These are phyloP conservation scores for Bolboschoenus planiculmis DNA, from an alignment of 176 grass and related monocot genomes.

Conservation along the genomic window DNA sequence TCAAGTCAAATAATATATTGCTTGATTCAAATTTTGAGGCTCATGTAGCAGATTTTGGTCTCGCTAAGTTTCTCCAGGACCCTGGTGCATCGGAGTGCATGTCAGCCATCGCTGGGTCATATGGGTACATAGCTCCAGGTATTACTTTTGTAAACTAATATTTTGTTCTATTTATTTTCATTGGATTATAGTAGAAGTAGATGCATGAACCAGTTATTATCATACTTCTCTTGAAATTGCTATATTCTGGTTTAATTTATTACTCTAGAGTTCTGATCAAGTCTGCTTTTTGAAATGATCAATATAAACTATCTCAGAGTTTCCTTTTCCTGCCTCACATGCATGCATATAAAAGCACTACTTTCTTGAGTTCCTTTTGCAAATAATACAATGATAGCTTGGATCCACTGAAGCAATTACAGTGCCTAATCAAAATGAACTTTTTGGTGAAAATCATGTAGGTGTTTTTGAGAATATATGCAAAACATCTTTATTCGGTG, in stretches of 20 bases:
- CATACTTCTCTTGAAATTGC: neutral
- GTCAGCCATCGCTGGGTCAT: conserved; percentile 76
- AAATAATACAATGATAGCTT: neutral
- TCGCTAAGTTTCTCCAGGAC: conserved; percentile 73
- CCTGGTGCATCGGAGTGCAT: conserved; percentile 64
- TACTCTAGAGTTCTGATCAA: neutral
- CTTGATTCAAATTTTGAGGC: conserved; percentile 80
- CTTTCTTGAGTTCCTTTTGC: neutral
- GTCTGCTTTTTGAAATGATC: neutral
- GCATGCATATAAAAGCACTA: neutral
- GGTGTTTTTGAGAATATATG: conserved; percentile 12
- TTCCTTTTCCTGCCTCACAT: neutral
- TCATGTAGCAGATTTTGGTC: conserved; percentile 90
- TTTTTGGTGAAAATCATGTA: neutral
- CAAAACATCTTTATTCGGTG: neutral
- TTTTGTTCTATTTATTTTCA: neutral
- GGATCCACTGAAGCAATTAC: neutral
- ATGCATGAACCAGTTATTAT: neutral
- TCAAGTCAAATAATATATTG: conserved; percentile 94
- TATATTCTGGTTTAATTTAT: neutral
- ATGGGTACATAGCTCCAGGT: conserved; percentile 99
- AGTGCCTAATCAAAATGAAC: neutral
- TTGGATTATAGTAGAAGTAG: neutral
- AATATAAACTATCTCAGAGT: neutral
- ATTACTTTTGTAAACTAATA: neutral